Percentiles rank a stretch among this genome's conserved stretches.
Conservation (phyloP, 2,329 filamentous ascomycete genomes). For the Pseudocercospora vitis region DNA sequence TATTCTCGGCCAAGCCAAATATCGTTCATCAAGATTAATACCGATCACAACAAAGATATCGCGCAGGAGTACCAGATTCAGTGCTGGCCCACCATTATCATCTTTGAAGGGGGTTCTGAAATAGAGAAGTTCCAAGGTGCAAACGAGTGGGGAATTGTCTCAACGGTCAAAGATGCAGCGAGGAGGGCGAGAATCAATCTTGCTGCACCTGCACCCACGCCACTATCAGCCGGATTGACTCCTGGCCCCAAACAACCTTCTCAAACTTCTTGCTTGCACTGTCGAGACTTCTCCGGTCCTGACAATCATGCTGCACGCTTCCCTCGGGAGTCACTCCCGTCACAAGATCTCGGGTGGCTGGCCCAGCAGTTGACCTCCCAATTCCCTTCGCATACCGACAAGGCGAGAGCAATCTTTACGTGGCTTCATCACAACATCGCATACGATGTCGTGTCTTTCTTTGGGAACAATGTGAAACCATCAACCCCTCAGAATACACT, state of each 20-base stretch:
- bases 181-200: conserved; percentile 14
- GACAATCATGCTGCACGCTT: conserved; percentile 54
- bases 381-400: conserved; percentile 86
- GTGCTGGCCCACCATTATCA: conserved; percentile 25
- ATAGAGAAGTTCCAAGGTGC: conserved; percentile 22
- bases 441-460: conserved; percentile 81
- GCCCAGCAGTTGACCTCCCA: conserved; percentile 74
- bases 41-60: conserved; percentile 26
- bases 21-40: conserved; percentile 27
- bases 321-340: conserved; percentile 70
- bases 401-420: conserved; percentile 87
- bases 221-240: conserved; percentile 8
- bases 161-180: conserved; percentile 15
- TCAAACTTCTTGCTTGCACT: conserved; percentile 66
- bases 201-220: conserved; percentile 11
- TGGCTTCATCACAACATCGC: conserved; percentile 94
- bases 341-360: conserved; percentile 66
- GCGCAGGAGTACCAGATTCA: conserved; percentile 20
- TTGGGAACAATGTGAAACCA: conserved; percentile 65
- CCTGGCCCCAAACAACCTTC: conserved; percentile 21
- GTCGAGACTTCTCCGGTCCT: conserved; percentile 50
- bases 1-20: conserved; percentile 21
- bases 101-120: conserved; percentile 20
- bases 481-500: conserved; percentile 73
- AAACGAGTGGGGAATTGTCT: conserved; percentile 18